Base-by-base conservation (phyloP, 73 alveolate genomes). In the Paramecium pentaurelia region DNA sequence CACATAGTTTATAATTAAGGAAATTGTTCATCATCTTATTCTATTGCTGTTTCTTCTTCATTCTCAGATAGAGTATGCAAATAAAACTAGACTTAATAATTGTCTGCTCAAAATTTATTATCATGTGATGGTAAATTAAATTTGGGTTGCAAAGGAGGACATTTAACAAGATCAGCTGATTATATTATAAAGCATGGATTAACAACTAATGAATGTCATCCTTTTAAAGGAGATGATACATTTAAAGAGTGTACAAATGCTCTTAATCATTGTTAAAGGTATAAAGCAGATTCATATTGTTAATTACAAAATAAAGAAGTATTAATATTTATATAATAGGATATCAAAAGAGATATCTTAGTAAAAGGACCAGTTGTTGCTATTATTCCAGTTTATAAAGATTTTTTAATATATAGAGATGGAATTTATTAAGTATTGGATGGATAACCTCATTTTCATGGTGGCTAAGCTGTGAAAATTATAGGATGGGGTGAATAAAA, bases 301-400 rank as follows among this genome's bases (percentile, higher is more conserved):
- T 22, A 75, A 12, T 37, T 75, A 37, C n/a, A 34, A n/a, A 37
- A 14, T 16, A 75, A 75, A 75, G 88, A 75, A 10, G 88, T 75
- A 75, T 32, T 75, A 75, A 8, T 20, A 14, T 37, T 75, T 75
- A 60, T 28, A 97, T 95, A 8, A 98, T 89, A 93, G 36, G 97
- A 93, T 37, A 96, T 97, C 14, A 96, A 96, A 92, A 96, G 95
- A 93, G 99, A 97, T 86, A 88, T 97, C 44, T 49, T 93, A 77
- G 95, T 83, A 71, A 89, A 95, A 73, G 99, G 99, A 25, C 99
- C 99, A 9, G 98, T 97, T 71, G 93, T 93, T 10, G 95, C 98
- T 1, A 91, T 92, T 36, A 95, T 97, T 95, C 86, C 93, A 32
- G 89, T 95, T 49, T 95, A 92, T 86, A 84, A 96, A 71, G 99